Evolutionary conservation across 257 asterid genomes (phyloP).

Genomic region (Solanum gracilifrons): DNA sequence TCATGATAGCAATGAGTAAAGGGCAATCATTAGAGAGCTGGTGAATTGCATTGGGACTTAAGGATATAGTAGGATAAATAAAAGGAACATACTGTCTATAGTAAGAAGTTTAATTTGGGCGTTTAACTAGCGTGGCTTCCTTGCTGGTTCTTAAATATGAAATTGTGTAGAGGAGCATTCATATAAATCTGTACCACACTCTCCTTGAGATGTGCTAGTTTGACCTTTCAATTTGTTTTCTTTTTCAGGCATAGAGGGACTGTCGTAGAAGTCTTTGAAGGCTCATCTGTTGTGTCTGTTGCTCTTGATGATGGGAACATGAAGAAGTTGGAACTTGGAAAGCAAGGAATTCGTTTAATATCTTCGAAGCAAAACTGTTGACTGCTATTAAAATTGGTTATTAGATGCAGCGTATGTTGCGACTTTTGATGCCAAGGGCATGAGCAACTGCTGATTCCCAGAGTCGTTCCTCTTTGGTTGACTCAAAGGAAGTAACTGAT

Average conservation of each 20-base stretch:
- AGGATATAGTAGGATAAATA: background rate
- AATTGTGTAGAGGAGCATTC: background rate
- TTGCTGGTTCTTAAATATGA: background rate
- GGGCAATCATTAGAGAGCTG: background rate
- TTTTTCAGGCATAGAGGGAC: conserved; percentile 52
- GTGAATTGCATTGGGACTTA: background rate
- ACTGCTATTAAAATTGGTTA: background rate
- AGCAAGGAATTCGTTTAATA: conserved; percentile 85
- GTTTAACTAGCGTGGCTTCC: background rate
- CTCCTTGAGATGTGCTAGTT: background rate
- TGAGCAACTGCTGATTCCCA: background rate
- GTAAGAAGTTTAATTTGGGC: background rate
- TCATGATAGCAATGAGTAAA: background rate
- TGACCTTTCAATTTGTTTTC: background rate
- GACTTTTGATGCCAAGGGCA: background rate
- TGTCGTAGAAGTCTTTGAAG: conserved; percentile 52
- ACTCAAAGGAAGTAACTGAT: background rate
- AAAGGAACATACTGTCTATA: background rate
- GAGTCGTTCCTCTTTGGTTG: background rate
- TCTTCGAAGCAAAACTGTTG: conserved; percentile 63
- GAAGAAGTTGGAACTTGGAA: conserved; percentile 71
- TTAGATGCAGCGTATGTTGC: background rate
- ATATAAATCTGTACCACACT: background rate
- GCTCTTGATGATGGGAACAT: conserved; percentile 36
- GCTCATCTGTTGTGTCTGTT: conserved; percentile 41